These are phyloP conservation scores for Imleria badia DNA, from an alignment of 768 basidiomycete species.

Conservation along the genomic window DNA sequence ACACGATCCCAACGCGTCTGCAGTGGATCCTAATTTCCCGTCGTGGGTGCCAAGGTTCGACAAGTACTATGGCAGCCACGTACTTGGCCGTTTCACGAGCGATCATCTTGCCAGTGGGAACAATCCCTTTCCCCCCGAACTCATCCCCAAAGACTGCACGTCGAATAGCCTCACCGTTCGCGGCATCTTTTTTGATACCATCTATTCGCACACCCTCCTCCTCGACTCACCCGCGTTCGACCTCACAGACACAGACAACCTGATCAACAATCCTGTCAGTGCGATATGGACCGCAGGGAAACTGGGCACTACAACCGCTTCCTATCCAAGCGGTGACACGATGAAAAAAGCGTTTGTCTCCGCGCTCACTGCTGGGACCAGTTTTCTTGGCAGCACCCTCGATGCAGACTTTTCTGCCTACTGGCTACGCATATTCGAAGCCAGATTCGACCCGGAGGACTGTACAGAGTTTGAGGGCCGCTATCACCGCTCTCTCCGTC, in stretches of 20 bases:
- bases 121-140: not conserved
- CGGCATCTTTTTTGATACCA: conserved; percentile 1
- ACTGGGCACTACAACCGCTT: not conserved
- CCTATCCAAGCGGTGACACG: not conserved
- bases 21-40: not conserved
- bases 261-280: not conserved
- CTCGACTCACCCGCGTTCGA: not conserved
- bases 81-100: conserved; percentile 6
- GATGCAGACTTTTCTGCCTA: not conserved
- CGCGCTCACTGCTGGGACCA: not conserved
- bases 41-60: conserved; percentile 11
- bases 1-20: not conserved
- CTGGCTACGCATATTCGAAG: not conserved
- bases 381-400: not conserved
- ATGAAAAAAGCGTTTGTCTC: conserved; percentile 1
- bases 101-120: not conserved
- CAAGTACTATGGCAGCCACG: not conserved
- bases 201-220: not conserved
- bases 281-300: not conserved
- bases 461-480: not conserved
- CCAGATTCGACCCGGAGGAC: not conserved
- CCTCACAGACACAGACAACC: not conserved
- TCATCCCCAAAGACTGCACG: not conserved
- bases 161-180: not conserved
- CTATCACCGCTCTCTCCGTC: not conserved